Evolutionary conservation across 177 flowering plant genomes (phyloP), one percentile per base, ranked within the genome.

Genomic region (Vitis hybrid): DNA sequence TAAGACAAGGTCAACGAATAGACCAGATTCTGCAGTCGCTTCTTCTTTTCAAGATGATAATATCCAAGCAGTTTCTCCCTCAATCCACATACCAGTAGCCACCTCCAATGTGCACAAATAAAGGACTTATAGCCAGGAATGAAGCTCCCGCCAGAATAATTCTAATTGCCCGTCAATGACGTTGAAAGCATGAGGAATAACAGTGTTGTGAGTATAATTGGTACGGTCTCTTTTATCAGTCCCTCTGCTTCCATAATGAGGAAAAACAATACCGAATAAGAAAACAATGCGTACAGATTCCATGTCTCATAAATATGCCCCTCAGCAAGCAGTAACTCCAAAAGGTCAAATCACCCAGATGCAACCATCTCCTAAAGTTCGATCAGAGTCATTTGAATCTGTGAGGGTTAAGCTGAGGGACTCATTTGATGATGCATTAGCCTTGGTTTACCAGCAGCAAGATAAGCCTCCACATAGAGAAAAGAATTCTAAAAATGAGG

Each of bases 261-360:
- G 39, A 96, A 94, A 82, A 87, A 92, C 83, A 95, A 95, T 50
- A 86, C 86, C n/a, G n/a, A n/a, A n/a, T n/a, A n/a, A n/a, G n/a
- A n/a, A n/a, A n/a, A n/a, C n/a, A n/a, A n/a, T n/a, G 1, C 80
- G 72, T 45, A 67, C 68, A 61, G 81, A 82, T n/a, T 60, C 83
- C 9, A 59, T 65, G 65, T 59, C 81, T 18, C 63, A 39, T 67
- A 85, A 74, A 75, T 18, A 82, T 66, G 82, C 68, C 8, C 39
- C 78, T 11, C 89, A 75, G 50, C 78, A 73, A 55, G 70, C 48
- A 10, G 62, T 67, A 50, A n/a, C 50, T 67, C 68, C 76, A 10
- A 84, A 75, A 68, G 68, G 50, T 71, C 84, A 81, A 67, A 71
- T 72, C n/a, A n/a, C n/a, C n/a, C n/a, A n/a, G n/a, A n/a, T n/a